Evolutionary conservation across 768 basidiomycete genomes (phyloP).

Genomic region (Gloeostereum incarnatum): DNA sequence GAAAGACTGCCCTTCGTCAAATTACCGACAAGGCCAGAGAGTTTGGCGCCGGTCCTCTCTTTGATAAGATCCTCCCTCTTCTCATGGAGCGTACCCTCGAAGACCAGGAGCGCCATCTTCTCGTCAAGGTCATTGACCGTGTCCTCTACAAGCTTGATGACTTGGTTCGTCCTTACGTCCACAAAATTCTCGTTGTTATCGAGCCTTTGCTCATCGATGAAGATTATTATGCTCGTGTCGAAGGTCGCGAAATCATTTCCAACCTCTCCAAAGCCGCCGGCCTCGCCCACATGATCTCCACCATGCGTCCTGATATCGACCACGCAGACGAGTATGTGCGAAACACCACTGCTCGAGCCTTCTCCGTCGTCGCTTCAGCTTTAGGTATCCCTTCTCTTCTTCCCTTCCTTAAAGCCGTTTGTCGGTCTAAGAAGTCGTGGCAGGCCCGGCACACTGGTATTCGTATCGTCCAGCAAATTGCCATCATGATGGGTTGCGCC

Average conservation of each 20-base stretch:
- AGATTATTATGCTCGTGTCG: constrained; percentile 93
- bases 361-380: constrained; percentile 97
- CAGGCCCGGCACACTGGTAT: constrained; percentile 99
- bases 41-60: constrained; percentile 95
- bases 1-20: constrained; percentile 94
- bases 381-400: constrained; percentile 96
- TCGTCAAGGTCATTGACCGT: constrained; percentile 98
- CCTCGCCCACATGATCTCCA: constrained; percentile 99
- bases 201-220: constrained; percentile 98
- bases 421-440: constrained; percentile 99
- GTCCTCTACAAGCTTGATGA: constrained; percentile 99
- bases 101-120: constrained; percentile 95
- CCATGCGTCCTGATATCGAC: constrained; percentile 99
- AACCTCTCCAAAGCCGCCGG: constrained; percentile 98
- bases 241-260: constrained; percentile 98
- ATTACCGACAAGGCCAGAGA: constrained; percentile 99
- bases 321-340: constrained; percentile 99
- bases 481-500: constrained; percentile 99
- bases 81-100: constrained; percentile 98
- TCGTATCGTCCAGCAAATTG: constrained; percentile 98
- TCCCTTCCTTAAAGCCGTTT: constrained; percentile 97
- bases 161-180: constrained; percentile 96
- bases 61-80: constrained; percentile 96
- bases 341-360: constrained; percentile 97
- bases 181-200: constrained; percentile 99